Conservation (phyloP, 148 eudicot genomes). For the Pouteria glomerata region DNA sequence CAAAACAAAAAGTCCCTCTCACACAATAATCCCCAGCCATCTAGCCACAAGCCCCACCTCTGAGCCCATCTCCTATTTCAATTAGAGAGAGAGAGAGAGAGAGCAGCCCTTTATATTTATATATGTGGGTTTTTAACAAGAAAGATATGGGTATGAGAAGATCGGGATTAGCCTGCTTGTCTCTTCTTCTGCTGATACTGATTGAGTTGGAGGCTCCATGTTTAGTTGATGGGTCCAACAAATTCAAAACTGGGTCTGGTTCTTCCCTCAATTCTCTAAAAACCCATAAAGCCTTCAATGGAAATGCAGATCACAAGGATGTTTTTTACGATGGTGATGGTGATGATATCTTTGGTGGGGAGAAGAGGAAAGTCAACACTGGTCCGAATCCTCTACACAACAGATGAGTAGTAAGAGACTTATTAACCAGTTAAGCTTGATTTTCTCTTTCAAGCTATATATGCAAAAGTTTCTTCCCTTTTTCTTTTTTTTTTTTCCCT, state of each 20-base stretch:
- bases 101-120: neutral
- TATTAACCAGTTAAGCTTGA: slow-evolving; percentile 4
- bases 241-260: slow-evolving; percentile 21
- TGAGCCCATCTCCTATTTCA: neutral
- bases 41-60: slow-evolving; percentile 5
- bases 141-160: slow-evolving; percentile 29
- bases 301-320: slow-evolving; percentile 1
- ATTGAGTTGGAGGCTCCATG: slow-evolving; percentile 26
- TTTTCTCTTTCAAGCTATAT: slow-evolving; percentile 24
- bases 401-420: slow-evolving; percentile 43
- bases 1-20: slow-evolving; percentile 5
- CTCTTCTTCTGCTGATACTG: slow-evolving; percentile 38
- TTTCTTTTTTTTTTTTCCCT: slow-evolving; percentile 4
- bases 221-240: slow-evolving; percentile 29
- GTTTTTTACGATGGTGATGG: slow-evolving; percentile 15
- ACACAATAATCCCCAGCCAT: neutral
- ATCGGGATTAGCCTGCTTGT: slow-evolving; percentile 28
- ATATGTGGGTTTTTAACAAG: slow-evolving; percentile 8
- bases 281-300: slow-evolving; percentile 17
- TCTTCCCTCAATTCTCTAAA: slow-evolving; percentile 8
- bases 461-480: neutral
- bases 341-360: slow-evolving; percentile 52
- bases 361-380: slow-evolving; percentile 73
- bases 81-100: neutral
- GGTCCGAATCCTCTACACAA: slow-evolving; percentile 95